A percentile compares a stretch with the other conserved stretches of the same genome.
Conservation (phyloP, 305 asterid genomes). For the Withania somnifera region DNA sequence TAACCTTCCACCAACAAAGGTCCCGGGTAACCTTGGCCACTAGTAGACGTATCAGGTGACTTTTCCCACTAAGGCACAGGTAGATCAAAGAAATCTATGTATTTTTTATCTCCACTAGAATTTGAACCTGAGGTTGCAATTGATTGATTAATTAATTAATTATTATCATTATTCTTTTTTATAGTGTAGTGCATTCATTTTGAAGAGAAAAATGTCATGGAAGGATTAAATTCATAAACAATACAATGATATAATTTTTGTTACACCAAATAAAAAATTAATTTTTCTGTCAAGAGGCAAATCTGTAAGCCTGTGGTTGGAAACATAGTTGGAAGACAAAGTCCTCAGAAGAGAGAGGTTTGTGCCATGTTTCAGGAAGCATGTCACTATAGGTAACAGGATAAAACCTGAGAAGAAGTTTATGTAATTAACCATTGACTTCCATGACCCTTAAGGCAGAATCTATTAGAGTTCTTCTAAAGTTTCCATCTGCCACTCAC, state of each 20-base stretch:
- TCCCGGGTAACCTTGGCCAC: no score
- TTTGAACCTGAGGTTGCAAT: neutral
- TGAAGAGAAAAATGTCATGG: neutral
- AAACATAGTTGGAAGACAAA: neutral
- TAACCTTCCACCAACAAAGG: no score
- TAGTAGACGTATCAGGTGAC: no score
- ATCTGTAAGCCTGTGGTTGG: neutral
- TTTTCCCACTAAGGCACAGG: no score
- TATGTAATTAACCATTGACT: neutral
- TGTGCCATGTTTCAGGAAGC: neutral
- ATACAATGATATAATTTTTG: neutral
- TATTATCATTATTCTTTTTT: neutral
- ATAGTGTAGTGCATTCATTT: neutral
- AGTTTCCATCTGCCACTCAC: neutral
- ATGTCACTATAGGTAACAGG: neutral
- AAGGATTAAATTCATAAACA: neutral
- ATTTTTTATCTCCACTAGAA: neutral
- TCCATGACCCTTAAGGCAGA: neutral
- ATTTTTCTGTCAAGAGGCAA: neutral
- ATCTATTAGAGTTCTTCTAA: neutral
- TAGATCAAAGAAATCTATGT: neutral
- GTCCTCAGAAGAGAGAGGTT: neutral
- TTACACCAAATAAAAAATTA: no score
- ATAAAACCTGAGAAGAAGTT: neutral
- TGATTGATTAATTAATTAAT: neutral